Conservation (phyloP, 1,284 basidiomycete species). For the Ceratobasidium sp. region DNA sequence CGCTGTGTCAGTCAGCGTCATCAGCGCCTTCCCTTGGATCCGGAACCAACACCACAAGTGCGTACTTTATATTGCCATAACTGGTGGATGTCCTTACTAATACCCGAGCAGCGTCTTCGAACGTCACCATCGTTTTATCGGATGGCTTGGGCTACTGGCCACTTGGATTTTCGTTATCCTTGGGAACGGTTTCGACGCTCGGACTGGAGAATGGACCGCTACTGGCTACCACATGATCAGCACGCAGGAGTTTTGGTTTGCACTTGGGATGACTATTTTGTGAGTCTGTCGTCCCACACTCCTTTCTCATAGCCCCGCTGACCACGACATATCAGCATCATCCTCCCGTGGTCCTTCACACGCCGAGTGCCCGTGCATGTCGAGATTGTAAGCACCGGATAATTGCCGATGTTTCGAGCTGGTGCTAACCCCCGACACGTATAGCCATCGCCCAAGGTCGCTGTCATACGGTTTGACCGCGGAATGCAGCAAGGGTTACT, state of each 20-base stretch:
- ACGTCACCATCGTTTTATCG: slow-evolving; percentile 75
- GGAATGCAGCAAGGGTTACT: slow-evolving; percentile 73
- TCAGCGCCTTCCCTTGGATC: slow-evolving; percentile 73
- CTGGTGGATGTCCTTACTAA: slow-evolving; percentile 16
- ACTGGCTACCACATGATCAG: slow-evolving; percentile 62
- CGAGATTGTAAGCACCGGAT: slow-evolving; percentile 64
- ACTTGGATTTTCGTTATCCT: slow-evolving; percentile 73
- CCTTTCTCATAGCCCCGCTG: slow-evolving; percentile 39
- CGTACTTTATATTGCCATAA: slow-evolving; percentile 47
- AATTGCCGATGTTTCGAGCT: neutral
- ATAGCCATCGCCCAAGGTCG: slow-evolving; percentile 71
- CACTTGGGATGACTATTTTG: slow-evolving; percentile 74
- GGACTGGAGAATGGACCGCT: slow-evolving; percentile 62
- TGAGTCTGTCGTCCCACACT: slow-evolving; percentile 52
- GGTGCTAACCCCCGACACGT: neutral
- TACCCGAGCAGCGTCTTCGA: slow-evolving; percentile 65
- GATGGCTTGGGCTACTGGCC: slow-evolving; percentile 68
- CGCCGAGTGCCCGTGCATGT: slow-evolving; percentile 74
- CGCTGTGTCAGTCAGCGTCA: slow-evolving; percentile 61
- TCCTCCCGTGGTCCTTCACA: slow-evolving; percentile 76
- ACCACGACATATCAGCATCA: slow-evolving; percentile 57
- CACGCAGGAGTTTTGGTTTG: slow-evolving; percentile 78
- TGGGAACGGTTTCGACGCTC: slow-evolving; percentile 64
- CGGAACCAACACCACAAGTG: slow-evolving; percentile 79
- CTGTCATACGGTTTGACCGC: slow-evolving; percentile 67